Evolutionary conservation across 495 filamentous ascomycete species (phyloP).

Genomic region (Penicillium robsamsonii): DNA sequence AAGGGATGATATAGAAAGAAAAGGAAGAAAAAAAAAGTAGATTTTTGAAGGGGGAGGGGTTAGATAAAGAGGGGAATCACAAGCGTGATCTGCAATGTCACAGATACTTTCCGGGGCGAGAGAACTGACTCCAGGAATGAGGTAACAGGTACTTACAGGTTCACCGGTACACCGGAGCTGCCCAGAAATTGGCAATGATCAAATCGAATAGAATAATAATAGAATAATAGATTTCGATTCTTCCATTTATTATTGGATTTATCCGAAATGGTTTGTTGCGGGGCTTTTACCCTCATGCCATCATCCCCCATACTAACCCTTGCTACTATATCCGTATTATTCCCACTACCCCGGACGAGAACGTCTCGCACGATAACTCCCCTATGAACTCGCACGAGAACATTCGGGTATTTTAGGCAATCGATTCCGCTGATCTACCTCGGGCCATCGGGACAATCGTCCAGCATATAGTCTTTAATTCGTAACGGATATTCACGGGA

Average conservation of each 20-base stretch:
- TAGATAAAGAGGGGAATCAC: constrained; percentile 22
- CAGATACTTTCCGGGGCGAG: constrained; percentile 15
- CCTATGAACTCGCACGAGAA: background rate
- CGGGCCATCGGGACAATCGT: constrained; percentile 23
- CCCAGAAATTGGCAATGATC: constrained; percentile 9
- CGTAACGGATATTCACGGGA: constrained; percentile 26
- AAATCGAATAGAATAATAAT: constrained; percentile 8
- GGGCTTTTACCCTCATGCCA: background rate
- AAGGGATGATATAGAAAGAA: constrained; percentile 10
- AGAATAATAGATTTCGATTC: background rate
- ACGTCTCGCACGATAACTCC: constrained; percentile 6
- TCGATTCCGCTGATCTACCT: constrained; percentile 18
- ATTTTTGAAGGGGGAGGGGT: constrained; percentile 5
- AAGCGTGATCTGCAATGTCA: constrained; percentile 18
- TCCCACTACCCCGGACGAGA: constrained; percentile 10
- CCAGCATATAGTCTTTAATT: background rate
- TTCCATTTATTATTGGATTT: too few species aligned
- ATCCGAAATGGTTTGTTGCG: background rate
- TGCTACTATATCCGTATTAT: constrained; percentile 16
- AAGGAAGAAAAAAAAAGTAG: constrained; percentile 13
- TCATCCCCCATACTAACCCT: background rate
- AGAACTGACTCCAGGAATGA: constrained; percentile 25
- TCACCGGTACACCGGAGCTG: constrained; percentile 26
- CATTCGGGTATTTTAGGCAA: constrained; percentile 28
- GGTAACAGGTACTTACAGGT: constrained; percentile 26